Base-by-base conservation (phyloP, 2,329 filamentous ascomycete species). In the Spiromastix sp. region DNA sequence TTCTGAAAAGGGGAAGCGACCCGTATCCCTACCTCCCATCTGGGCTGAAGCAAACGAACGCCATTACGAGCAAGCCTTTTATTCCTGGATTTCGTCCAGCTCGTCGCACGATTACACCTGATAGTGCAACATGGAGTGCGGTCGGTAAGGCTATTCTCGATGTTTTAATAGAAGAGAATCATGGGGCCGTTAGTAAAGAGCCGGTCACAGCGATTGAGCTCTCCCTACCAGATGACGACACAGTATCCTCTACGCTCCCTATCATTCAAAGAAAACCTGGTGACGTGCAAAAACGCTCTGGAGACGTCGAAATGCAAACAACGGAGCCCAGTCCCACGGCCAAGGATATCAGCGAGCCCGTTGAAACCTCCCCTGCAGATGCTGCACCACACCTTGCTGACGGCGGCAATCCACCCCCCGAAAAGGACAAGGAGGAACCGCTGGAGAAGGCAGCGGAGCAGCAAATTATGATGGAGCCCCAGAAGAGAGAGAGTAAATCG, bases 1-100 rank as follows among this genome's bases (percentile, higher is more conserved):
- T 66, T 18, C 52, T 79, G n/a, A 70, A 65, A 46, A 63, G 61
- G 30, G 67, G 68, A 27, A 58, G 72, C 25, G 71, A 75, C 49
- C 66, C 69, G 1, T 77, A 72, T 46, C 59, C 60, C 33, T 60
- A 62, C 46, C 48, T 68, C 44, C 58, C 65, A 17, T 39, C 32
- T 4, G 24, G 34, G 6, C 20, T 30, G 11, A 9, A 7, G 9
- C 13, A 36, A 3, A n/a, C 27, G 7, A 24, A 33, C 24, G 25
- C 21, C 28, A 7, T 12, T 4, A 9, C 24, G 13, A 30, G 29
- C 7, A 19, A 19, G 16, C 52, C 47, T 30, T 50, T 48, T 11
- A 57, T 62, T n/a, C 52, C 63, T 42, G 55, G 54, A 15, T 40
- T 64, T 21, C 45, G 45, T 4, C 42, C 63, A 15, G 54, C 45